Evolutionary conservation across 371 early-diverging fungal genomes (phyloP).

Genomic region (Funneliformis caledonium): DNA sequence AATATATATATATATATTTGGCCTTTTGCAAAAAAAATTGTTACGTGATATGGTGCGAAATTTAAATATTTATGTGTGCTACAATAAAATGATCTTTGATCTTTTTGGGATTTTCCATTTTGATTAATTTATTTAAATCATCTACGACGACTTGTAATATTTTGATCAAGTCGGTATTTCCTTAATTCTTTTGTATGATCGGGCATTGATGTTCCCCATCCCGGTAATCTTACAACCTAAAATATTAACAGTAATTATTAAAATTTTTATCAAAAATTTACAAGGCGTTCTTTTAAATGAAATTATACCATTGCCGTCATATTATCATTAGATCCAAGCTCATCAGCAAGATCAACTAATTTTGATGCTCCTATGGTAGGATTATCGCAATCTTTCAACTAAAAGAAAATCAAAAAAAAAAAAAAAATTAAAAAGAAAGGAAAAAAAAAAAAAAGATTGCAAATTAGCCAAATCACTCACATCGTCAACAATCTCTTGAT

Average conservation of each 20-base stretch:
- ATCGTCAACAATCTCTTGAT: slow-evolving; percentile 79
- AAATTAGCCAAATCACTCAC: slow-evolving; percentile 49
- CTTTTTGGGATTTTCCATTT: neutral
- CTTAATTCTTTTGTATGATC: slow-evolving; percentile 73
- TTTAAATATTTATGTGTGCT: too few species aligned
- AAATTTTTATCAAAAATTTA: neutral
- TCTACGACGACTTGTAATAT: slow-evolving; percentile 40
- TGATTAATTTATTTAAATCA: slow-evolving; percentile 7
- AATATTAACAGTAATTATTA: neutral
- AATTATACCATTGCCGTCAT: slow-evolving; percentile 65
- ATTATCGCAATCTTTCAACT: slow-evolving; percentile 61
- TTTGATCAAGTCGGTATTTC: slow-evolving; percentile 63
- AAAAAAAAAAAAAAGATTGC: neutral
- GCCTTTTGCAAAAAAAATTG: too few species aligned
- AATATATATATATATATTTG: too few species aligned
- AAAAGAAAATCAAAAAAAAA: neutral
- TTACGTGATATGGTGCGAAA: too few species aligned
- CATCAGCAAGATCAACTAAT: slow-evolving; percentile 72
- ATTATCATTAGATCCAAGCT: slow-evolving; percentile 79
- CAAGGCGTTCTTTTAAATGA: neutral
- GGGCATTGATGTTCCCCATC: slow-evolving; percentile 75
- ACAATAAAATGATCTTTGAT: too few species aligned
- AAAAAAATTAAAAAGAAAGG: neutral
- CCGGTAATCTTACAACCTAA: slow-evolving; percentile 75
- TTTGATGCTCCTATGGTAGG: slow-evolving; percentile 65